These are phyloP conservation scores for Capronia epimyces DNA, from an alignment of 2,329 filamentous ascomycete species.

Conservation along the genomic window DNA sequence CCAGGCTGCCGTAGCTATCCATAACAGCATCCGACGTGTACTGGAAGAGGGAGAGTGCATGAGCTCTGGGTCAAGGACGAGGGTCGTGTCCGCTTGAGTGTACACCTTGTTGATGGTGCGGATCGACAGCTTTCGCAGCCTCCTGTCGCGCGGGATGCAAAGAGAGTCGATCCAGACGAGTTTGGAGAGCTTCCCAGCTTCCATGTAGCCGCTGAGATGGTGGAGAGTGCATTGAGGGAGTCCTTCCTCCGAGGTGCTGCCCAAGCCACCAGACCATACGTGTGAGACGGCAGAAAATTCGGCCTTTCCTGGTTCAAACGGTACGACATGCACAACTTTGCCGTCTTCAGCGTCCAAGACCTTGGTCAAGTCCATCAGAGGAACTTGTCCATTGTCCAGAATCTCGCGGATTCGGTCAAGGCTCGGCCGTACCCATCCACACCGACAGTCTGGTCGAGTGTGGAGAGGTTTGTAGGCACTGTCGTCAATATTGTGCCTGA, in stretches of 20 bases:
- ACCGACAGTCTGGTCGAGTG: slow-evolving; percentile 1
- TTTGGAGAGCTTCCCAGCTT: neutral
- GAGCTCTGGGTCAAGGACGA: slow-evolving; percentile 8
- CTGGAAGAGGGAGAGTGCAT: neutral
- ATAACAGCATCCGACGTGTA: slow-evolving; percentile 2
- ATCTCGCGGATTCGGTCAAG: slow-evolving; percentile 1
- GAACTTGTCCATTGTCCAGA: slow-evolving; percentile 3
- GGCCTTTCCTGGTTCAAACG: neutral
- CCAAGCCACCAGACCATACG: slow-evolving; percentile 7
- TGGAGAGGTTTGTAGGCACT: slow-evolving; percentile 4
- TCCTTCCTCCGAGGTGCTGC: slow-evolving; percentile 2
- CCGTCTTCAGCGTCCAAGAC: neutral
- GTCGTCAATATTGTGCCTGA: slow-evolving; percentile 9
- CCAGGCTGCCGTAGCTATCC: slow-evolving; percentile 7
- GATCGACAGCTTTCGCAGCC: slow-evolving; percentile 10
- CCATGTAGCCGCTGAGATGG: neutral
- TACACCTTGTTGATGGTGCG: slow-evolving; percentile 10
- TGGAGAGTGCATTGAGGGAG: slow-evolving; percentile 4
- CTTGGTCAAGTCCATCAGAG: slow-evolving; percentile 5
- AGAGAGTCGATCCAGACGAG: slow-evolving; percentile 12
- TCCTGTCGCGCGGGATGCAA: slow-evolving; percentile 3
- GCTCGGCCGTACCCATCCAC: slow-evolving; percentile 1
- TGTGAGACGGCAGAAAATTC: slow-evolving; percentile 1
- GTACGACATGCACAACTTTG: slow-evolving; percentile 1
- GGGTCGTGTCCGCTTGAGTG: slow-evolving; percentile 3